A percentile compares a stretch with the other conserved stretches of the same genome.
These are phyloP conservation scores for Scheffersomyces lignicola DNA, from an alignment of 1,139 yeast genomes.

Conservation along the genomic window DNA sequence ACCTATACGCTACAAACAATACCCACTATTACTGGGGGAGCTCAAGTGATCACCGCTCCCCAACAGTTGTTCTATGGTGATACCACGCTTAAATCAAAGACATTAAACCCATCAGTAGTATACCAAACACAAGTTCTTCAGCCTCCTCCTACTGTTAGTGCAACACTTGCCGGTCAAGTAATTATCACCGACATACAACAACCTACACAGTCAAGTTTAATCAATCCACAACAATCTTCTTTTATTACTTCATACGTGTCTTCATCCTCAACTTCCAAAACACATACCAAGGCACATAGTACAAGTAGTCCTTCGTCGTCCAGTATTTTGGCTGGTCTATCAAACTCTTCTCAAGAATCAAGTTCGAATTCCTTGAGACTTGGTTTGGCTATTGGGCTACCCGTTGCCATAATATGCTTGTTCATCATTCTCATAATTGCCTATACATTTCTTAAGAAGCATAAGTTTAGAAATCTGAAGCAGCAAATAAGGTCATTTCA, in stretches of 20 bases:
- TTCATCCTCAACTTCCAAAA: slow-evolving; percentile 7
- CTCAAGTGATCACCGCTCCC: slow-evolving; percentile 2
- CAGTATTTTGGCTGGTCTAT: slow-evolving; percentile 7
- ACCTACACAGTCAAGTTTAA: background rate
- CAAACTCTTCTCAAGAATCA: background rate
- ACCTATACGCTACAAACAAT: slow-evolving; percentile 16
- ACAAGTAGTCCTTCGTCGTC: slow-evolving; percentile 5
- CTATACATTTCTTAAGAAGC: slow-evolving; percentile 21
- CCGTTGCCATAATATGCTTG: slow-evolving; percentile 33
- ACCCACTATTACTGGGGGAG: slow-evolving; percentile 6
- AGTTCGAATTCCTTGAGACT: slow-evolving; percentile 20
- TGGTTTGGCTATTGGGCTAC: slow-evolving; percentile 47
- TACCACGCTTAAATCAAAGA: slow-evolving; percentile 1
- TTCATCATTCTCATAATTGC: slow-evolving; percentile 24
- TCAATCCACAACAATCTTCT: slow-evolving; percentile 1
- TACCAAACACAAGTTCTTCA: no score
- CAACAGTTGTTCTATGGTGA: background rate
- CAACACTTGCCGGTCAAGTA: slow-evolving; percentile 1
- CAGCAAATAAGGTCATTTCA: slow-evolving; percentile 12
- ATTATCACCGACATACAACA: slow-evolving; percentile 2
- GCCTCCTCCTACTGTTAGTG: slow-evolving; percentile 1
- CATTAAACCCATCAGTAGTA: slow-evolving; percentile 4
- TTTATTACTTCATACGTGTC: slow-evolving; percentile 7
- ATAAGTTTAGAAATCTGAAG: slow-evolving; percentile 14
- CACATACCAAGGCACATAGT: slow-evolving; percentile 8